Conservation (phyloP, 2,329 filamentous ascomycete species). For the Alternaria angustiovoidea region DNA sequence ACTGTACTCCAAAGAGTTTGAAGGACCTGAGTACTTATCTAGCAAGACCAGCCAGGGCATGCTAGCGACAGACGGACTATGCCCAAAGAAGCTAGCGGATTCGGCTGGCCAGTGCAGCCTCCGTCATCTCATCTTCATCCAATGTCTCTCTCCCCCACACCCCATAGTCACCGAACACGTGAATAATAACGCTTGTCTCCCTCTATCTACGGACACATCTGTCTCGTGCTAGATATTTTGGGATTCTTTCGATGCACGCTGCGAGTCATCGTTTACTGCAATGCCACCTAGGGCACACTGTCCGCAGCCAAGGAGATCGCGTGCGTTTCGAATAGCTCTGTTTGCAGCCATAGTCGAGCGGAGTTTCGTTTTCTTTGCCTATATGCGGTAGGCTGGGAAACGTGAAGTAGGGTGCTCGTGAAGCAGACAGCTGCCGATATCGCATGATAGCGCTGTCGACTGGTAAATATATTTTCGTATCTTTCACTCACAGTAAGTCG, state of each 20-base stretch:
- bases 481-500: neutral
- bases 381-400: neutral
- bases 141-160: neutral
- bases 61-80: neutral
- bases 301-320: neutral
- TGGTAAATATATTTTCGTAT: neutral
- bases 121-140: neutral
- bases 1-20: accelerated
- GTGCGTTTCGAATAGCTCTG: neutral
- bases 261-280: neutral
- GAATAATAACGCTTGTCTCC: neutral
- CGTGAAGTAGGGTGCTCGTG: neutral
- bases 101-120: neutral
- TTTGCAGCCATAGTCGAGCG: neutral
- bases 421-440: neutral
- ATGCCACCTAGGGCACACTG: neutral
- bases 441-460: neutral
- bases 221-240: neutral
- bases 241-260: neutral
- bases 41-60: neutral
- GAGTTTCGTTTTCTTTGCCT: neutral
- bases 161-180: neutral
- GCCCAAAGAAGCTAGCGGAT: neutral
- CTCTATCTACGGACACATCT: no score
- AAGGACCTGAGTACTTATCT: no score